A percentile compares a stretch with the other conserved stretches of the same genome.
phyloP scores from a whole-genome alignment of 179 eudicot species.

The Sideroxylon spinosum region DNA sequence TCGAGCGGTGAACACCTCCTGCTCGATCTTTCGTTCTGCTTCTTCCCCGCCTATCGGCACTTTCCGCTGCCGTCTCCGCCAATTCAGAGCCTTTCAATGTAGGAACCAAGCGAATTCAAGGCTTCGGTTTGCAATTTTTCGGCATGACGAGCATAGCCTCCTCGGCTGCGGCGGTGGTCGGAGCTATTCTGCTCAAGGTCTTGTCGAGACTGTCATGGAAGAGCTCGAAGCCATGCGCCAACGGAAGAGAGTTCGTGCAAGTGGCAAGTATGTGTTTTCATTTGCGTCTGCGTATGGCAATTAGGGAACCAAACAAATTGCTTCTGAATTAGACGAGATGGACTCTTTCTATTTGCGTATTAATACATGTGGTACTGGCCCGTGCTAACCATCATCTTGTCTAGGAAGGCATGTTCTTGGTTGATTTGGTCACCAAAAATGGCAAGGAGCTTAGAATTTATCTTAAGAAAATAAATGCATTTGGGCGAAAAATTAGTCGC shows the following conservation, averaged over 20 bases:
- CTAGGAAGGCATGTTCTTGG: too few species aligned
- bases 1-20: conserved; percentile 48
- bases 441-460: background rate
- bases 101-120: conserved; percentile 18
- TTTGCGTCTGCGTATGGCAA: background rate
- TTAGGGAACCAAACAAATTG: background rate
- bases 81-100: conserved; percentile 18
- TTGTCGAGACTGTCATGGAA: conserved; percentile 48
- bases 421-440: background rate
- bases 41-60: conserved; percentile 37
- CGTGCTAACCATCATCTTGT: too few species aligned
- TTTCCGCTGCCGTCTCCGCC: conserved; percentile 30
- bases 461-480: background rate
- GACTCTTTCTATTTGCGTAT: too few species aligned
- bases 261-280: conserved; percentile 30
- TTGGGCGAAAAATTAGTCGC: background rate
- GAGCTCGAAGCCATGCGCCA: conserved; percentile 42
- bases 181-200: conserved; percentile 34
- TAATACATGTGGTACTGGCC: background rate
- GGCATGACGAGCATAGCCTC: background rate
- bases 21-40: conserved; percentile 43
- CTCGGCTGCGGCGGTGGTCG: conserved; percentile 16
- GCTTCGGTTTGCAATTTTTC: conserved; percentile 19
- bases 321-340: too few species aligned
- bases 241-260: conserved; percentile 29